A percentile compares a stretch with the other conserved stretches of the same genome.
Conservation (phyloP, 257 asterid genomes). For the Capsicum chinense region DNA sequence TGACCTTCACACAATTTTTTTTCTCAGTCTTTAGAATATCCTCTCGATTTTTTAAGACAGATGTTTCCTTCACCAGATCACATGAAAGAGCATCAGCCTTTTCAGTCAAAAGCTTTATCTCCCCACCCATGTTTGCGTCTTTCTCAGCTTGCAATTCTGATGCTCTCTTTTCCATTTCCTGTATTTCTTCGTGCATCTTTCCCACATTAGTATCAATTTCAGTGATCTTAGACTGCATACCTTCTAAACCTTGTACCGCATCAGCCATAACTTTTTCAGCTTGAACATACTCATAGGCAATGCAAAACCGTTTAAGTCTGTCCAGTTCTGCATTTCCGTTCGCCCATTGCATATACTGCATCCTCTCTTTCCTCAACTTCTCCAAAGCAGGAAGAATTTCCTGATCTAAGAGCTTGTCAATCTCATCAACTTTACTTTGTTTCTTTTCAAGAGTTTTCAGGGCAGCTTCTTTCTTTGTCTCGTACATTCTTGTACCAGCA, state of each 20-base stretch:
- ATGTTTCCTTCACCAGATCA: slow-evolving; percentile 77
- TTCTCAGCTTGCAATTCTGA: slow-evolving; percentile 68
- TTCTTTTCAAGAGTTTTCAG: slow-evolving; percentile 97
- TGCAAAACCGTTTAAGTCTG: slow-evolving; percentile 86
- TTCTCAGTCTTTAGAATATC: slow-evolving; percentile 78
- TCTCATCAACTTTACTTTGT: slow-evolving; percentile 95
- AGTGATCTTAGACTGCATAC: slow-evolving; percentile 57
- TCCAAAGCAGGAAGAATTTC: slow-evolving; percentile 97
- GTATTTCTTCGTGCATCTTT: slow-evolving; percentile 63
- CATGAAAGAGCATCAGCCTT: slow-evolving; percentile 77
- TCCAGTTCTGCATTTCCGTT: slow-evolving; percentile 92
- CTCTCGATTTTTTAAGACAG: slow-evolving; percentile 69
- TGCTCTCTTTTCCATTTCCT: slow-evolving; percentile 69
- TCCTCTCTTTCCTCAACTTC: slow-evolving; percentile 88
- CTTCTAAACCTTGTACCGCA: slow-evolving; percentile 72
- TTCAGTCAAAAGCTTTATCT: slow-evolving; percentile 76
- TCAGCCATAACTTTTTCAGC: slow-evolving; percentile 78
- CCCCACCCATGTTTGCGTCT: slow-evolving; percentile 91
- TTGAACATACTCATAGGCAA: slow-evolving; percentile 87
- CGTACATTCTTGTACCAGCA: slow-evolving; percentile 99
- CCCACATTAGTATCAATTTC: slow-evolving; percentile 59
- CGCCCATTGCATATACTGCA: slow-evolving; percentile 99
- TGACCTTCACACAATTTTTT: slow-evolving; percentile 69
- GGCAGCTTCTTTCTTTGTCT: slow-evolving; percentile 97
- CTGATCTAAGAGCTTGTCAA: slow-evolving; percentile 93